Base-by-base conservation (phyloP, 495 filamentous ascomycete species). In the Aspergillus bridgeri region DNA sequence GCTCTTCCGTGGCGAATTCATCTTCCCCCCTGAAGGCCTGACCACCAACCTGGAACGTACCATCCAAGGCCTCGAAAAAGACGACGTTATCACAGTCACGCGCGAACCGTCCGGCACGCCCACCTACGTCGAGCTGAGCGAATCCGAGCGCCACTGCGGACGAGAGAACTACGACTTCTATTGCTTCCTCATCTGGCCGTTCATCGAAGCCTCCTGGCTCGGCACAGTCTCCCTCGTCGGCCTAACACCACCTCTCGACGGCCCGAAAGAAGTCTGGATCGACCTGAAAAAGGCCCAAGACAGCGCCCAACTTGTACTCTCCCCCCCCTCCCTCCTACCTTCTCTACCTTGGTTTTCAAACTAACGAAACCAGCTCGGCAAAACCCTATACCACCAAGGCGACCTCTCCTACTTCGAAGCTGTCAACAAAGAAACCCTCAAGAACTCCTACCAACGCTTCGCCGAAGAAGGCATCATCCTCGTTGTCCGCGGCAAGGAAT, bases 131-230 rank as follows among this genome's bases (percentile, higher is more conserved):
- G 89, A 89, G 17, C 77, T 98, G n/a, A 85, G 86, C 7, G 83
- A 88, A 17, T 67, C 79, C 2, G 93, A 98, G 70, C 81, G 92
- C 20, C 75, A 78, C 3, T 84, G 80, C 38, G 94, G 93, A 3
- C 77, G 93, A 21, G 93, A 98, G 67, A 96, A 96, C 65, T 98
- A 87, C 67, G 94, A 98, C 65, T 98, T 98, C 71, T 97, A 98
- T 73, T 96, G 92, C 71, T 98, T 97, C 79, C 72, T 98, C 20
- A 91, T 98, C 60, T 98, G 94, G 94, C 94, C 94, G 0, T 98
- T 98, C 64, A 91, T 97, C 55, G 94, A 98, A 67, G 87, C 91
- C 0, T 84, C 79, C 48, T 98, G 94, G 94, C 83, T 98, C 15
- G 92, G 90, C 6, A 87, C 90, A 0, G 86, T 97, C 0, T 89